Conservation (phyloP, 2,329 filamentous ascomycete species). For the Thielaviopsis punctulata region DNA sequence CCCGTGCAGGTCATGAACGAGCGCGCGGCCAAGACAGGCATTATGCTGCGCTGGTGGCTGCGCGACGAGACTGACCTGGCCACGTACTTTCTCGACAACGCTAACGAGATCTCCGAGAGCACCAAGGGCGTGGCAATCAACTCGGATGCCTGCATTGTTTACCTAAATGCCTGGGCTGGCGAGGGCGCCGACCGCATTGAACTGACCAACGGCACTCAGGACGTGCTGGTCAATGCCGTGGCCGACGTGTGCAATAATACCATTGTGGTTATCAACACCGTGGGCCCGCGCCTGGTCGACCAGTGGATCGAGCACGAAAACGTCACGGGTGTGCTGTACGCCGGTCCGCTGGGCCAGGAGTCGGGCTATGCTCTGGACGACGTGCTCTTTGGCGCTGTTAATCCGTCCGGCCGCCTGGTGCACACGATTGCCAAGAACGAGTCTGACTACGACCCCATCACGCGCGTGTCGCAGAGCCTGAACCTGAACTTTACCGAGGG, state of each 20-base stretch:
- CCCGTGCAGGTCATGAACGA: constrained; percentile 37
- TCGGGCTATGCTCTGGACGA: constrained; percentile 37
- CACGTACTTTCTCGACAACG: constrained; percentile 40
- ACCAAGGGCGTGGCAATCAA: constrained; percentile 19
- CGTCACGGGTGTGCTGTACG: constrained; percentile 45
- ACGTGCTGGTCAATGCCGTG: constrained; percentile 37
- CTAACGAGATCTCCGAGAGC: constrained; percentile 28
- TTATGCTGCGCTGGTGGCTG: constrained; percentile 38
- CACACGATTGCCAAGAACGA: constrained; percentile 42
- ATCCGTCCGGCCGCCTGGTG: constrained; percentile 39
- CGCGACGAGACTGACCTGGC: constrained; percentile 30
- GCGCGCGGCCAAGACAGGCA: constrained; percentile 35
- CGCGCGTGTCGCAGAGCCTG: constrained; percentile 31
- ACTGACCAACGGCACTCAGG: constrained; percentile 48
- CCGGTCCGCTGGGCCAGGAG: constrained; percentile 47
- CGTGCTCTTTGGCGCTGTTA: constrained; percentile 39
- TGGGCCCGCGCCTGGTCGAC: constrained; percentile 42
- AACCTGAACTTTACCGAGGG: constrained; percentile 35
- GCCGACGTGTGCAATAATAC: constrained; percentile 43
- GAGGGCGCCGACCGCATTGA: constrained; percentile 50
- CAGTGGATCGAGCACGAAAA: constrained; percentile 45
- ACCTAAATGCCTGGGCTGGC: constrained; percentile 50
- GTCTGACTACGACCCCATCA: constrained; percentile 38
- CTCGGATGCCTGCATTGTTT: constrained; percentile 47
- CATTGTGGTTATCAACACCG: constrained; percentile 47